Percentiles rank a stretch among this genome's conserved stretches.
Conservation (phyloP, 208 protist species). For the Leishmania aethiopica region DNA sequence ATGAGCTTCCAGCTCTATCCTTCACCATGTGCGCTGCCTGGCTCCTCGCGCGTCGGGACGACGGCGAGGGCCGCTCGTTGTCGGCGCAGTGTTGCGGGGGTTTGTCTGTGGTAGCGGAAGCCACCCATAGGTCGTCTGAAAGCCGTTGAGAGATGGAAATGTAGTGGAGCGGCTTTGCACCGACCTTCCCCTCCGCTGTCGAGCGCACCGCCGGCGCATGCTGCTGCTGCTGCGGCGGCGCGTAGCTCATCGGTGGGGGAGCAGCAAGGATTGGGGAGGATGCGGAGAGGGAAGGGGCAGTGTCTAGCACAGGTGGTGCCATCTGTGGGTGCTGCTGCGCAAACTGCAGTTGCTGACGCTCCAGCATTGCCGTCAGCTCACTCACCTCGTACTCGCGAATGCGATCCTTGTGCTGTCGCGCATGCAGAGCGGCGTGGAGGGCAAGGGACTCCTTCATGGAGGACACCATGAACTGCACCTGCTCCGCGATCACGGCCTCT, state of each 20-base stretch:
- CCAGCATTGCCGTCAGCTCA: slow-evolving; percentile 52
- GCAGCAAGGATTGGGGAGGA: background rate
- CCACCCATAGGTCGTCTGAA: background rate
- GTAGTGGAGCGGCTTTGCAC: slow-evolving; percentile 6
- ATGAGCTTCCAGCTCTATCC: background rate
- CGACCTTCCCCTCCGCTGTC: background rate
- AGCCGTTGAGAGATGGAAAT: slow-evolving; percentile 7
- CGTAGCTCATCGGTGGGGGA: background rate
- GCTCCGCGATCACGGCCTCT: slow-evolving; percentile 68
- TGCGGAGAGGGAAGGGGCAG: background rate
- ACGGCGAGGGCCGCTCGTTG: background rate
- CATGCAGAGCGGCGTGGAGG: slow-evolving; percentile 63
- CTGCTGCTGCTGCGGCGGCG: background rate
- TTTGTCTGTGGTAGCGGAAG: background rate
- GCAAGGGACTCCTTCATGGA: slow-evolving; percentile 71
- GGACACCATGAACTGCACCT: slow-evolving; percentile 79
- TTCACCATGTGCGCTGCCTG: background rate
- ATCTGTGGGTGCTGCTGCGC: background rate
- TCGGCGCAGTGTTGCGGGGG: background rate
- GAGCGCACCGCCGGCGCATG: background rate
- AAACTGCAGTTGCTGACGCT: slow-evolving; percentile 49
- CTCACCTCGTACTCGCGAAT: slow-evolving; percentile 60
- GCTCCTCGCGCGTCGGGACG: background rate
- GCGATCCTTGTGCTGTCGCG: slow-evolving; percentile 54
- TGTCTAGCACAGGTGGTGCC: background rate